Percentiles rank a stretch among this genome's conserved stretches.
These are phyloP conservation scores for Aspergillus biplanus DNA, from an alignment of 495 filamentous ascomycete species.

Conservation along the genomic window DNA sequence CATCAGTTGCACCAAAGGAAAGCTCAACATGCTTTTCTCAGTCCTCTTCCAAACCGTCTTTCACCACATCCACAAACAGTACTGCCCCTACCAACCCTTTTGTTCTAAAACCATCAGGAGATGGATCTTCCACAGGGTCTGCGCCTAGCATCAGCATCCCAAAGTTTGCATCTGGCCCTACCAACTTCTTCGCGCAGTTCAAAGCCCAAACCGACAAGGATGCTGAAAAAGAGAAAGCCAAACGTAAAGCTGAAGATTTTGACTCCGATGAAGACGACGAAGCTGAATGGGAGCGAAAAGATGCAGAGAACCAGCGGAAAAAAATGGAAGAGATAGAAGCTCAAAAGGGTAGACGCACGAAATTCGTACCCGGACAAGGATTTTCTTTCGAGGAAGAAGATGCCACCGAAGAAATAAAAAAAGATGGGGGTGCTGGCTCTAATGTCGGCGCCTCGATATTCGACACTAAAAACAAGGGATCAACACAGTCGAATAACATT, in stretches of 20 bases:
- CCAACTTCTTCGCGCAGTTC: slow-evolving; percentile 45
- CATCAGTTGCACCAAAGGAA: slow-evolving; percentile 21
- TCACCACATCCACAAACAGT: slow-evolving; percentile 14
- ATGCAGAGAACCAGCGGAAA: slow-evolving; percentile 50
- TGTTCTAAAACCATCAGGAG: slow-evolving; percentile 29
- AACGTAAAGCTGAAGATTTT: slow-evolving; percentile 59
- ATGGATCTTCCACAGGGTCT: slow-evolving; percentile 22
- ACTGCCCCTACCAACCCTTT: slow-evolving; percentile 29
- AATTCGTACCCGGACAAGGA: slow-evolving; percentile 48
- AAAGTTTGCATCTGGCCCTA: slow-evolving; percentile 34
- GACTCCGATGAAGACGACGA: slow-evolving; percentile 60
- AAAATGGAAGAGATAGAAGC: slow-evolving; percentile 45
- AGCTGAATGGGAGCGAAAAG: slow-evolving; percentile 50
- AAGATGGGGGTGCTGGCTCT: slow-evolving; percentile 22
- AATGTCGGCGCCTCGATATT: slow-evolving; percentile 23
- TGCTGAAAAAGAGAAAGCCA: slow-evolving; percentile 47
- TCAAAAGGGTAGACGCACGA: slow-evolving; percentile 34
- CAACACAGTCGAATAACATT: slow-evolving; percentile 53
- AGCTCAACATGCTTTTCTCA: slow-evolving; percentile 22
- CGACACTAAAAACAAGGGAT: slow-evolving; percentile 28
- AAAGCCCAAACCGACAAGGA: slow-evolving; percentile 38
- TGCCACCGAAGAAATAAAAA: slow-evolving; percentile 18
- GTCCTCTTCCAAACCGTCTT: slow-evolving; percentile 23
- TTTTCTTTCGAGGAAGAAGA: slow-evolving; percentile 39
- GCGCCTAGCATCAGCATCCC: slow-evolving; percentile 30